These are phyloP conservation scores for Zasmidium citrigriseum DNA, from an alignment of 2,329 filamentous ascomycete species.

Conservation along the genomic window DNA sequence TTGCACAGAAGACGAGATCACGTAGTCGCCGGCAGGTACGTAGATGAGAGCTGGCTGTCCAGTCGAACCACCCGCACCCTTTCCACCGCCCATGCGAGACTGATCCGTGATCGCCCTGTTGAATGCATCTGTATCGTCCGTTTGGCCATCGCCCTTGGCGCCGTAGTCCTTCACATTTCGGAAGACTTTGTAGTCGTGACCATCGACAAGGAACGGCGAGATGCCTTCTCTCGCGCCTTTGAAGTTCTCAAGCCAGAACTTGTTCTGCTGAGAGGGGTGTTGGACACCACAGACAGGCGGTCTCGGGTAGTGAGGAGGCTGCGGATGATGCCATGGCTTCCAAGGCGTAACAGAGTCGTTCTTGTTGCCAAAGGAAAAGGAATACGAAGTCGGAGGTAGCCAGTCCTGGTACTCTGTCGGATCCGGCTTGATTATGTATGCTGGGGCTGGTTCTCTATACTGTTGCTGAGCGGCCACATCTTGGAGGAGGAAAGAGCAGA, in stretches of 20 bases:
- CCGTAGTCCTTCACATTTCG: conserved; percentile 49
- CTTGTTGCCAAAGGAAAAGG: conserved; percentile 14
- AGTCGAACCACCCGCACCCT: conserved; percentile 9
- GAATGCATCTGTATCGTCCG: conserved; percentile 89
- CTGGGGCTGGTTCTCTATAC: conserved; percentile 14
- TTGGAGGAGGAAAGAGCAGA: background rate
- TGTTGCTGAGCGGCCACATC: conserved; percentile 10
- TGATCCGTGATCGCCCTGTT: conserved; percentile 69
- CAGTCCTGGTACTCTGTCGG: conserved; percentile 14
- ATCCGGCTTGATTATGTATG: conserved; percentile 15
- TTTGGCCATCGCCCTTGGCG: conserved; percentile 59
- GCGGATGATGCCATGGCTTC: conserved; percentile 10
- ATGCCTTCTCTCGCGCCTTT: conserved; percentile 62
- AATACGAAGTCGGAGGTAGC: conserved; percentile 12
- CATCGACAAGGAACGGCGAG: conserved; percentile 60
- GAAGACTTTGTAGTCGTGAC: conserved; percentile 59
- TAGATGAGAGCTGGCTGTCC: conserved; percentile 57
- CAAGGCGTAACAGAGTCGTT: conserved; percentile 19
- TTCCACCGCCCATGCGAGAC: conserved; percentile 3
- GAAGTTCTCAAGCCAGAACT: conserved; percentile 72
- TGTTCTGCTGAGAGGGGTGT: conserved; percentile 8
- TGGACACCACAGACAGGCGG: conserved; percentile 13
- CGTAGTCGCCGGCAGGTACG: conserved; percentile 30
- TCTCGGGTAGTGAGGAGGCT: conserved; percentile 1
- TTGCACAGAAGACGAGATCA: conserved; percentile 74